Base-by-base conservation (phyloP, 305 asterid genomes). In the Lippia alba region DNA sequence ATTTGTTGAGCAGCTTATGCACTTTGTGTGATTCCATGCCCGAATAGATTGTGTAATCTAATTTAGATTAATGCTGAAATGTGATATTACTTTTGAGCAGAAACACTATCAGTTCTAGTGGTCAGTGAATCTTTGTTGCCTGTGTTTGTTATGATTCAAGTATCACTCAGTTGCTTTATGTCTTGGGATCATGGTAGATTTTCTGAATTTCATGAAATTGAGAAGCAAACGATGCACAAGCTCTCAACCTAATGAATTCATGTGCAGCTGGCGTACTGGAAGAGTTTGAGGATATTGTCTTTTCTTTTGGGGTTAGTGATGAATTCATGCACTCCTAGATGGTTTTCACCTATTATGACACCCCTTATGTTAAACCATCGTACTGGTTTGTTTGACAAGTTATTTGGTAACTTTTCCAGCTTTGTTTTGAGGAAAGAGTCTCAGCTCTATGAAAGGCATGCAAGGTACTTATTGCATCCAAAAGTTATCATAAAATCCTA, bases 241-340 rank as follows among this genome's bases (percentile, higher is more conserved):
- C 97, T 51, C 83, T 90, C 78, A 69, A 84, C 76, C 85, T 92
- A 65, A 92, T 92, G 96, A 92, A 90, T 80, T 80, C 89, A 68
- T 86, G 93, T 80, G 98, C 97, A 0, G 80, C 82, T 48, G 79
- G 84, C 69, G 83, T 87, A 62, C 74, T 87, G 58, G 96, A 90
- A 79, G 91, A 87, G 82, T 89, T 86, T 64, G 78, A 77, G 64
- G 98, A 92, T 70, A 74, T 87, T 57, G 84, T 92, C 66, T 89
- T 92, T 70, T 85, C 93, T 49, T 92, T 90, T 73, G 98, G 98
- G 41, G 92, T 86, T 76, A 92, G 98, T 55, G 96, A 92, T 76
- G 97, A 92, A 66, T 86, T 87, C 87, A 90, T 91, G 92, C 89
- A 76, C 48, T 64, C 67, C n/a, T n/a, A 48, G 50, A 55, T 58